phyloP scores from a whole-genome alignment of 768 basidiomycete species.

The Pisolithus marmoratus region DNA sequence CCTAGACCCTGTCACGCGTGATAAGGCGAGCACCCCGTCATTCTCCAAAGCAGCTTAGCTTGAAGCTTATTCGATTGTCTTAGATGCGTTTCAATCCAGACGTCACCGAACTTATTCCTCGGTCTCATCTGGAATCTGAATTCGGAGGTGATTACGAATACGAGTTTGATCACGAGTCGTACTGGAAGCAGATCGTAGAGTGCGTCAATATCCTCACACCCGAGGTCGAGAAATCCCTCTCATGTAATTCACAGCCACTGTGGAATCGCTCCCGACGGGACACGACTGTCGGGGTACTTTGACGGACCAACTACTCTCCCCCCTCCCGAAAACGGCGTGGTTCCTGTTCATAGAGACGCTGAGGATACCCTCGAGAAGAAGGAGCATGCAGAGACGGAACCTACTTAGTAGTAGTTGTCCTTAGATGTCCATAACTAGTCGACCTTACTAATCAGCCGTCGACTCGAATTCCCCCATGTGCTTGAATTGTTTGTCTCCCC shows the following conservation, averaged over 20 bases:
- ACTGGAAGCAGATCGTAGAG: conserved; percentile 77
- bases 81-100: conserved; percentile 90
- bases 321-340: background rate
- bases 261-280: conserved; percentile 51
- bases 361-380: background rate
- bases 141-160: conserved; percentile 76
- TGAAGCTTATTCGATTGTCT: background rate
- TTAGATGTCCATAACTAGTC: no score
- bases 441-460: background rate
- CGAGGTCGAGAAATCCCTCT: background rate
- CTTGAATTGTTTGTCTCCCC: conserved; percentile 4
- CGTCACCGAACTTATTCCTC: conserved; percentile 67
- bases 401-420: no score
- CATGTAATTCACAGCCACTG: conserved; percentile 37
- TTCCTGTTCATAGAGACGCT: background rate
- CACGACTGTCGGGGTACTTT: conserved; percentile 32
- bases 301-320: conserved; percentile 15
- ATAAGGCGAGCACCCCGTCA: conserved; percentile 50
- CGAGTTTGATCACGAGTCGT: conserved; percentile 65
- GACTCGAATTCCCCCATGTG: conserved; percentile 1
- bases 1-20: conserved; percentile 81
- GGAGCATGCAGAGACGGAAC: no score
- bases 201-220: conserved; percentile 27
- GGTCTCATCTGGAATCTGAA: conserved; percentile 71
- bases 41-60: background rate